Conservation (phyloP, 306 rosid species). For the Vachellia collinsii region DNA sequence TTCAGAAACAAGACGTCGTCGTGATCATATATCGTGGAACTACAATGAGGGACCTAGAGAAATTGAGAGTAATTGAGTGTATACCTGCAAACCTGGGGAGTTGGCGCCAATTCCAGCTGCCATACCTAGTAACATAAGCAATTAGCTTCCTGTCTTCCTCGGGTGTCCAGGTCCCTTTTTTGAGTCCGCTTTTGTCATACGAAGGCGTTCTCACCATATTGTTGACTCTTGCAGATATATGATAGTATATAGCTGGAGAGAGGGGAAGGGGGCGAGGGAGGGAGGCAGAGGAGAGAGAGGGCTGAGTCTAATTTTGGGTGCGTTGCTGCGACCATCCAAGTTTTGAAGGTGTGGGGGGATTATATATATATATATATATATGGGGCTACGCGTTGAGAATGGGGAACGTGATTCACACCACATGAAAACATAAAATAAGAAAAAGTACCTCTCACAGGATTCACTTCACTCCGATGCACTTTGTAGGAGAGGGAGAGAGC, state of each 20-base stretch:
- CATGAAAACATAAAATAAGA: background rate
- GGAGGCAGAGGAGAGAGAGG: no score
- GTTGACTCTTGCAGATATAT: background rate
- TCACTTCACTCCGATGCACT: background rate
- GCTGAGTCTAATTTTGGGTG: background rate
- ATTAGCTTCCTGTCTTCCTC: constrained; percentile 22
- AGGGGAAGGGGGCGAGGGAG: background rate
- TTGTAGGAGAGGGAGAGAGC: background rate
- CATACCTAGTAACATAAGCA: constrained; percentile 27
- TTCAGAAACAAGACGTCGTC: background rate
- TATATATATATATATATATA: background rate
- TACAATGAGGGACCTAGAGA: background rate
- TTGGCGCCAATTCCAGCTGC: constrained; percentile 31
- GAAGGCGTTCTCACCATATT: constrained; percentile 20
- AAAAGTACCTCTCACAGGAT: background rate
- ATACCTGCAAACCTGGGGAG: constrained; percentile 23
- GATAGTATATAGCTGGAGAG: background rate
- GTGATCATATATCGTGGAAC: background rate
- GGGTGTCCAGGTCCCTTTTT: constrained; percentile 11
- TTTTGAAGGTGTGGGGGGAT: background rate
- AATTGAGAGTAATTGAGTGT: no score
- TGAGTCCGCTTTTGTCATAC: constrained; percentile 1
- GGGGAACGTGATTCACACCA: constrained; percentile 29
- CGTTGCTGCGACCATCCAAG: background rate
- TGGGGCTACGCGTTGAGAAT: background rate